Evolutionary conservation across 352 stramenopile genomes (phyloP).

Genomic region (Plasmopara muralis): DNA sequence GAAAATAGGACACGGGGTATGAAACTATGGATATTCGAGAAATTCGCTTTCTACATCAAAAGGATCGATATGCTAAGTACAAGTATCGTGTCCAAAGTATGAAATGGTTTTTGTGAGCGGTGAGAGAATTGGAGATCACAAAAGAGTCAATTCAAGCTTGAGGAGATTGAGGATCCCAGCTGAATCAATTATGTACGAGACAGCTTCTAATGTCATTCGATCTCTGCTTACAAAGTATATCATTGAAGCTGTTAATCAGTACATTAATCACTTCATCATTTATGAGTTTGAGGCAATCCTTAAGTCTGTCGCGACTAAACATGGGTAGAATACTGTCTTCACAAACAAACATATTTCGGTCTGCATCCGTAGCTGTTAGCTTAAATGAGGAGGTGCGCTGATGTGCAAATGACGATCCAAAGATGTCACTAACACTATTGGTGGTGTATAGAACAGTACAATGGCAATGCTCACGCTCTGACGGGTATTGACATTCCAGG

Average conservation of each 20-base stretch:
- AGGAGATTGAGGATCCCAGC: background rate
- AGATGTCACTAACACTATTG: conserved; percentile 3
- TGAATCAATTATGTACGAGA: background rate
- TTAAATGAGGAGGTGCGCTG: conserved; percentile 12
- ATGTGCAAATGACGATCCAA: conserved; percentile 7
- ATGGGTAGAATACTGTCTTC: conserved; percentile 7
- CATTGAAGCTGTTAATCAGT: background rate
- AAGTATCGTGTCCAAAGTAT: background rate
- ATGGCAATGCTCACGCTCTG: background rate
- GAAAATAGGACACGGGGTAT: background rate
- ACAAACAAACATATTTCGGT: conserved; percentile 13
- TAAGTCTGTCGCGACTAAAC: conserved; percentile 1
- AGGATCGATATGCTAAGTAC: background rate
- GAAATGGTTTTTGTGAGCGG: background rate
- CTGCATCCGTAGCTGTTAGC: conserved; percentile 10
- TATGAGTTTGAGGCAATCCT: background rate
- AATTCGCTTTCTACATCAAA: conserved; percentile 1
- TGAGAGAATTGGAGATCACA: background rate
- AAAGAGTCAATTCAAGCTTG: background rate
- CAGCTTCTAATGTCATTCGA: background rate
- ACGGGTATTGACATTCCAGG: background rate
- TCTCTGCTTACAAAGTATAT: conserved; percentile 1
- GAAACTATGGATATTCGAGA: background rate
- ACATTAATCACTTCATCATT: conserved; percentile 2
- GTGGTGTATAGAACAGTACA: background rate